Base-by-base conservation (phyloP, 2,329 filamentous ascomycete genomes). In the Keithomyces neogunnii region DNA sequence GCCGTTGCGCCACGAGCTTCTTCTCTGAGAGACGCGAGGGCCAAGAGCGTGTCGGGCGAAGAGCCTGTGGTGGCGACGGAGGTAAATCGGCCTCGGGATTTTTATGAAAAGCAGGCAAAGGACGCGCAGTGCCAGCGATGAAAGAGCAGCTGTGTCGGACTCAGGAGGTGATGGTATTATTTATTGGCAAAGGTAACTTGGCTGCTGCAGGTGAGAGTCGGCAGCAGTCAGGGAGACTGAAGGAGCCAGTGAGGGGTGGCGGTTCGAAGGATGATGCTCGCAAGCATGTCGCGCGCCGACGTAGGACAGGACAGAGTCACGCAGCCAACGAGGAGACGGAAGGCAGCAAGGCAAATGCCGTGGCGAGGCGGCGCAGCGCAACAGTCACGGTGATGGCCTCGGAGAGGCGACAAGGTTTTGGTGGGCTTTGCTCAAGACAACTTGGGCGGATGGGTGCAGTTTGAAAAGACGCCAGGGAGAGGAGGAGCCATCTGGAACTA, bases 251-350 rank as follows among this genome's bases (percentile, higher is more conserved):
- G 30, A 47, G 42, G 33, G 19, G 19, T 26, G 39, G 35, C 6
- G 33, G 32, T 28, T 29, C 28, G 26, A 35, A n/a, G 36, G 19
- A 48, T 48, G 50, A 48, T 45, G 46, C 50, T 33, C 26, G 48
- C n/a, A 38, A 47, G 28, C 31, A 33, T 36, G n/a, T 28, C 33
- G 47, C 40, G 43, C 32, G 38, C 47, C 45, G 32, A 35, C 43
- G 38, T 30, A 28, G 38, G 48, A 52, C 51, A 19, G 30, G n/a
- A 19, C 19, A 19, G 19, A 44, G 38, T 47, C 5, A 19, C 31
- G 13, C 45, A 47, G 30, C 36, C 30, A 28, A 29, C 28, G 11
- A 39, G 30, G 28, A 35, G 19, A 42, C 19, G 32, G n/a, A 32
- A 31, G 31, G 13, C 35, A 48, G 29, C 7, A 26, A 31, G 30